A percentile compares a stretch with the other conserved stretches of the same genome.
Conservation (phyloP, 176 grass and related monocot genomes). For the Tillandsia fasciculata region DNA sequence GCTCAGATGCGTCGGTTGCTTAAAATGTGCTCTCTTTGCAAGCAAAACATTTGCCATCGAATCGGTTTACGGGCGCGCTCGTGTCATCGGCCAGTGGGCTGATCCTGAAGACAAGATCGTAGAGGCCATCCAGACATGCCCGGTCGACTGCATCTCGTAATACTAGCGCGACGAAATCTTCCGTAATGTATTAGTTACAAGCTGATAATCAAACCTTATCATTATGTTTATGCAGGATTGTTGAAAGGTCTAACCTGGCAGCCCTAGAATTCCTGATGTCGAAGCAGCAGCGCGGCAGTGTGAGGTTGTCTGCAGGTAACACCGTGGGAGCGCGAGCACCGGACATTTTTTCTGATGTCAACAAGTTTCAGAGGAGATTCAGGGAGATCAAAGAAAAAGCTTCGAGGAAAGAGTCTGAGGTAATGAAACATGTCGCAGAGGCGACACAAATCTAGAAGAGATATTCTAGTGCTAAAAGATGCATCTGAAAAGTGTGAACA, state of each 20-base stretch:
- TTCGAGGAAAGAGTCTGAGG: constrained; percentile 50
- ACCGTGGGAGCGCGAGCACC: constrained; percentile 38
- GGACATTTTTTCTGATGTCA: constrained; percentile 63
- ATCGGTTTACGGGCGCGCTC: constrained; percentile 67
- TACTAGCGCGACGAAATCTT: not conserved
- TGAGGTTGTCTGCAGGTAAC: constrained; percentile 69
- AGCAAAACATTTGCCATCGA: constrained; percentile 72
- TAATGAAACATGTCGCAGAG: not conserved
- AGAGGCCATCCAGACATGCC: constrained; percentile 76
- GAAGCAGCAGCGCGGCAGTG: constrained; percentile 69
- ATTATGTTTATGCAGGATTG: constrained; percentile 23
- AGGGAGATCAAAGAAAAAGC: constrained; percentile 50
- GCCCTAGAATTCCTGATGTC: constrained; percentile 89
- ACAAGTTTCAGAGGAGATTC: constrained; percentile 66
- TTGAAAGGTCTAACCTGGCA: constrained; percentile 66
- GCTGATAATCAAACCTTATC: constrained; percentile 6
- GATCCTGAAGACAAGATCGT: constrained; percentile 73
- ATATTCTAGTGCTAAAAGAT: not conserved
- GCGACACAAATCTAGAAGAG: not conserved
- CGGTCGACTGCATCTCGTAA: constrained; percentile 79
- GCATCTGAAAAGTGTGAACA: not conserved
- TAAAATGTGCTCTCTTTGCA: constrained; percentile 84
- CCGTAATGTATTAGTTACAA: not conserved
- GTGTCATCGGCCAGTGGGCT: constrained; percentile 88
- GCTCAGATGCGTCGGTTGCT: constrained; percentile 73